Percentiles rank a stretch among this genome's conserved stretches.
These are phyloP conservation scores for Aspergillus sp. DNA, from an alignment of 2,329 filamentous ascomycete species.

Conservation along the genomic window DNA sequence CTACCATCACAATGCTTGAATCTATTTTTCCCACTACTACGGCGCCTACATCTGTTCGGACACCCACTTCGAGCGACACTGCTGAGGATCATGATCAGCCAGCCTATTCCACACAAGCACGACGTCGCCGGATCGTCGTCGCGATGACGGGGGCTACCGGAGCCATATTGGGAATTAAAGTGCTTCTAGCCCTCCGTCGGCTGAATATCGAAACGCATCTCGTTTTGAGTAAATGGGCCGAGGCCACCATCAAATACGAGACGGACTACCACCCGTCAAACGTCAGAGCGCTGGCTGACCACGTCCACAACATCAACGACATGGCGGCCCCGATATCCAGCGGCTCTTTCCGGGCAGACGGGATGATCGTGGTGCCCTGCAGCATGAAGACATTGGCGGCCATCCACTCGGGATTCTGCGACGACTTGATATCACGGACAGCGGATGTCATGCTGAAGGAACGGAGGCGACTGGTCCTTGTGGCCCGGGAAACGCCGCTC, in stretches of 20 bases:
- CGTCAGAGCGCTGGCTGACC: constrained; percentile 40
- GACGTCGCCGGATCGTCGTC: constrained; percentile 39
- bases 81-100: not conserved
- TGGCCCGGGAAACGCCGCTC: constrained; percentile 46
- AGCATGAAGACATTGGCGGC: constrained; percentile 51
- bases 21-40: constrained; percentile 18
- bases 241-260: constrained; percentile 50
- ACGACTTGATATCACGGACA: constrained; percentile 47
- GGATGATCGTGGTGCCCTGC: constrained; percentile 52
- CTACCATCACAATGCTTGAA: not conserved
- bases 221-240: constrained; percentile 51
- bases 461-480: constrained; percentile 39
- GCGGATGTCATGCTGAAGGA: constrained; percentile 52
- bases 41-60: constrained; percentile 17
- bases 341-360: constrained; percentile 44
- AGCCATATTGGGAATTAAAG: constrained; percentile 43
- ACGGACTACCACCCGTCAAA: constrained; percentile 39
- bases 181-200: constrained; percentile 40
- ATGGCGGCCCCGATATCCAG: constrained; percentile 46
- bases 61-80: constrained; percentile 11
- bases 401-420: constrained; percentile 42
- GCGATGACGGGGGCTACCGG: constrained; percentile 54
- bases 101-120: constrained; percentile 1
- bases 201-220: constrained; percentile 51
- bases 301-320: constrained; percentile 43